These are phyloP conservation scores for Viridothelium virens DNA, from an alignment of 495 filamentous ascomycete genomes.

Conservation along the genomic window DNA sequence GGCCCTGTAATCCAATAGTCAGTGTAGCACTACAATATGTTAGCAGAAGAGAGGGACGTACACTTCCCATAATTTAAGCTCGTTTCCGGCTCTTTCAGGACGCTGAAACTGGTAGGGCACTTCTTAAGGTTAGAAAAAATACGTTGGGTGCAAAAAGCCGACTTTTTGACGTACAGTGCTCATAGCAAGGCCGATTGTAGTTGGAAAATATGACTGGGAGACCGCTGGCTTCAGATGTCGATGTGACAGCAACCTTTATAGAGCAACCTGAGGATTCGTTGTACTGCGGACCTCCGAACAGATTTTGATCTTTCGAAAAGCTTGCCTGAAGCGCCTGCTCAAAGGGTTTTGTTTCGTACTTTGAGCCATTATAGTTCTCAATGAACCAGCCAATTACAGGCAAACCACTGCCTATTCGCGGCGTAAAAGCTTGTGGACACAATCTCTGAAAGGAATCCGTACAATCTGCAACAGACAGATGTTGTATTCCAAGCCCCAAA, in stretches of 20 bases:
- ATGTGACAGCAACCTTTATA: constrained; percentile 43
- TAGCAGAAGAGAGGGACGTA: constrained; percentile 24
- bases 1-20: constrained; percentile 28
- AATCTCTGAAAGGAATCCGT: constrained; percentile 39
- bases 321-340: constrained; percentile 30
- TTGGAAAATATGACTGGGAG: constrained; percentile 43
- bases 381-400: constrained; percentile 33
- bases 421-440: constrained; percentile 40
- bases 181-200: constrained; percentile 39
- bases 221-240: constrained; percentile 34
- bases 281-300: constrained; percentile 38
- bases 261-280: constrained; percentile 24
- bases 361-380: constrained; percentile 35
- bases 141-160: background rate
- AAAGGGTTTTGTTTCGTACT: constrained; percentile 40
- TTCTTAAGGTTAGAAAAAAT: constrained; percentile 12
- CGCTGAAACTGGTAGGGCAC: constrained; percentile 40
- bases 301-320: constrained; percentile 29
- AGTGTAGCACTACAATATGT: constrained; percentile 10
- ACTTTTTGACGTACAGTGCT: constrained; percentile 9
- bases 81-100: constrained; percentile 36
- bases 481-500: constrained; percentile 45
- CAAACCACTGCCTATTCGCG: constrained; percentile 34
- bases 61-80: constrained; percentile 46
- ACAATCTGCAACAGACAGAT: constrained; percentile 40